A percentile compares a stretch with the other conserved stretches of the same genome.
These are phyloP conservation scores for Venturia aucupariae DNA, from an alignment of 2,329 filamentous ascomycete species.

Conservation along the genomic window DNA sequence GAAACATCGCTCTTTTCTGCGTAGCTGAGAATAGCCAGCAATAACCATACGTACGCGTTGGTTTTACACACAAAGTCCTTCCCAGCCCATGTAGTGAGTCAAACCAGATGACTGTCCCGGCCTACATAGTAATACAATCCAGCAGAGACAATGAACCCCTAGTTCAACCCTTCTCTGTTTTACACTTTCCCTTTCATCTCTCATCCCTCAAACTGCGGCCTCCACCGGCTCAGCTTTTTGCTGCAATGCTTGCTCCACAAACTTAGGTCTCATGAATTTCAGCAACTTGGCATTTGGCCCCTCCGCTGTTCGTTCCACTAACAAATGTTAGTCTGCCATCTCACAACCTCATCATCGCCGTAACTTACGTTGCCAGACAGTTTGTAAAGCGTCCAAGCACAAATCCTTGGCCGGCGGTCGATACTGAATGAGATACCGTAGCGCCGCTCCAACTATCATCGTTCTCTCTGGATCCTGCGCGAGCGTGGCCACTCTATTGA, in stretches of 20 bases:
- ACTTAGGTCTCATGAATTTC: slow-evolving; percentile 45
- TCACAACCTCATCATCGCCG: background rate
- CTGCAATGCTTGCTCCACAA: slow-evolving; percentile 21
- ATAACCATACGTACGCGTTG: background rate
- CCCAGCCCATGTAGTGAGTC: background rate
- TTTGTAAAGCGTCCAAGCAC: slow-evolving; percentile 48
- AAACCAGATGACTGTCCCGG: background rate
- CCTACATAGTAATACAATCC: background rate
- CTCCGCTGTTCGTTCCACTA: slow-evolving; percentile 32
- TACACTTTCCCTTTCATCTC: background rate
- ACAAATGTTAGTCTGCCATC: slow-evolving; percentile 4
- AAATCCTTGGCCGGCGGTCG: slow-evolving; percentile 50
- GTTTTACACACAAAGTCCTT: background rate
- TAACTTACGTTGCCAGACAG: slow-evolving; percentile 41
- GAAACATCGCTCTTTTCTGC: background rate
- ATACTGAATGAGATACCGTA: slow-evolving; percentile 48
- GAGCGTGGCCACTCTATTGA: slow-evolving; percentile 59
- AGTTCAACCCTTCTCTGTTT: background rate
- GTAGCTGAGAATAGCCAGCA: background rate
- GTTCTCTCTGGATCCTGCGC: slow-evolving; percentile 56
- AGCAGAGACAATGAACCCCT: background rate
- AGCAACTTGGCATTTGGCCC: slow-evolving; percentile 45
- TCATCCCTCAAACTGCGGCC: background rate
- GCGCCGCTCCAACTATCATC: slow-evolving; percentile 42
- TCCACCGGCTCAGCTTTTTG: background rate